Percentiles rank a stretch among this genome's conserved stretches.
Evolutionary conservation across 257 asterid species (phyloP).

Genomic region (Capsicum rhomboideum): DNA sequence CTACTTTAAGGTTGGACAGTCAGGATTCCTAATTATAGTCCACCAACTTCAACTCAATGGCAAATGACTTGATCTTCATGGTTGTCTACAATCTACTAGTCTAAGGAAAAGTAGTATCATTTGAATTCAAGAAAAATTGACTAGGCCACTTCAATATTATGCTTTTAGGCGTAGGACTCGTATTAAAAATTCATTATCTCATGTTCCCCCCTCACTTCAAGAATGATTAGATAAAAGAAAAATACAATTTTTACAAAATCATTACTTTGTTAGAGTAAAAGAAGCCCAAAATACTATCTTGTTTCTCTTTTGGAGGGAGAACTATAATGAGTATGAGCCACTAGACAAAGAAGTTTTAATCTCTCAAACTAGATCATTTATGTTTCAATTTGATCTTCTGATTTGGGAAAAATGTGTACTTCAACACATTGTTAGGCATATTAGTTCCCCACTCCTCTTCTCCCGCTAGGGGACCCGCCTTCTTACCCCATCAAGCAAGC

Average conservation of each 20-base stretch:
- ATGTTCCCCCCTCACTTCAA: neutral
- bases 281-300: neutral
- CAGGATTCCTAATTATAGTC: neutral
- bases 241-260: neutral
- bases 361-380: neutral
- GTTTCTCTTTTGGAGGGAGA: neutral
- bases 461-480: neutral
- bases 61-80: neutral
- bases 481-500: neutral
- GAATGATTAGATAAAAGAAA: neutral
- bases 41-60: conserved; percentile 1
- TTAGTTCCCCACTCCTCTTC: neutral
- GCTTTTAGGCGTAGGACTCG: neutral
- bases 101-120: neutral
- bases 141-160: neutral
- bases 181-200: neutral
- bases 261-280: neutral
- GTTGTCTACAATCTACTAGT: neutral
- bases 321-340: neutral
- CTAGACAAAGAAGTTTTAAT: neutral
- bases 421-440: neutral
- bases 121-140: neutral
- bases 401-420: neutral
- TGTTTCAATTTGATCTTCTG: neutral
- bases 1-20: neutral